Evolutionary conservation across 805 yeast species (phyloP), one percentile per base, ranked within the genome.

Genomic region (Saccharomycopsis sp.): DNA sequence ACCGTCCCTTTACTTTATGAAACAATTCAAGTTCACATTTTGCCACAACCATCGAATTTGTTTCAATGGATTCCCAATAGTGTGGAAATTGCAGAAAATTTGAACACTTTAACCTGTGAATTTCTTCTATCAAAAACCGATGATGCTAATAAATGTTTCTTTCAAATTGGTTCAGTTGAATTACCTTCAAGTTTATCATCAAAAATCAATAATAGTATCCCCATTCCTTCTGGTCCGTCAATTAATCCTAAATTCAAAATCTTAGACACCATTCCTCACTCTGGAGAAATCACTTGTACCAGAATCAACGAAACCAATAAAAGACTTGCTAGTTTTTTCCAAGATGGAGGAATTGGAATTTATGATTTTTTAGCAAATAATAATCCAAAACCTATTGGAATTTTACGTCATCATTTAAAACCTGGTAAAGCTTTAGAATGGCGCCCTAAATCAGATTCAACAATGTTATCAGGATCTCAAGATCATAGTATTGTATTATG

Each of bases 1-100:
- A 72, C 89, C 1, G 80, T 83, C 12, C 94, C 94, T 3, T 64
- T 83, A 49, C 64, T 86, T 46, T 85, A 85, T 57, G 84, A 79
- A 49, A 70, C 79, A 45, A 65, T 85, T 36, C 77, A 81, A 47
- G 79, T 89, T 3, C 71, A 70, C 34, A 76, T 38, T n/a, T 31
- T 41, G 13, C 41, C 45, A 6, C 19, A 28, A 17, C 10, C 19
- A 12, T 40, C 45, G 6, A 31, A 19, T 6, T 18, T 40, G 3
- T 43, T 43, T 33, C 28, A 39, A 21, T 43, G 47, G 47, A 19
- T 43, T 4, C 43, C 43, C 3, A 21, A 25, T 3, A 28, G 33
- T 3, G 30, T 44, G 4, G 23, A 27, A 4, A 13, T 29, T 5
- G 26, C 27, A 9, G 19, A 36, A 14, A 31, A 40, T 15, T 23